phyloP scores from a whole-genome alignment of 202 grass and related monocot genomes.

The Miscanthus sacchariflorus region DNA sequence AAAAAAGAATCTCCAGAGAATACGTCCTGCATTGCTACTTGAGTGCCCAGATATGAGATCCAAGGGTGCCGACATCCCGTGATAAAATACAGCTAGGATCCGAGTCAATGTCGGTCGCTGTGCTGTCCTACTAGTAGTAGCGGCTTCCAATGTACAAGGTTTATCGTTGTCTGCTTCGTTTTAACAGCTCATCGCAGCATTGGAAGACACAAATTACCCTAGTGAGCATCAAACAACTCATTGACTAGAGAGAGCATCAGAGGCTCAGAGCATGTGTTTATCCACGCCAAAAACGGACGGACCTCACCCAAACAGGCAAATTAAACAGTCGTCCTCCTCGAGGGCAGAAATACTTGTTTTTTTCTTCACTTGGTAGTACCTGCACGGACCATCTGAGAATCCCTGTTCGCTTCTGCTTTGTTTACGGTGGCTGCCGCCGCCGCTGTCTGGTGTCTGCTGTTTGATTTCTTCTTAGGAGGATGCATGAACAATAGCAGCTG shows the following conservation, averaged over 20 bases:
- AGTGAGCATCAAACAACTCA: neutral
- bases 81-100: too few relatives aligned
- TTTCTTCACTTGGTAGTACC: constrained; percentile 11
- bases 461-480: too few relatives aligned
- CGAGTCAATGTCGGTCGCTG: too few relatives aligned
- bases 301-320: neutral
- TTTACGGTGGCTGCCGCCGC: too few relatives aligned
- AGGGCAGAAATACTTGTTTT: neutral
- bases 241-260: neutral
- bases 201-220: neutral
- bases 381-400: constrained; percentile 4
- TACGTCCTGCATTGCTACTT: neutral
- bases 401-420: too few relatives aligned
- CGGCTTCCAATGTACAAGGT: too few relatives aligned
- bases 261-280: neutral
- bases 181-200: neutral
- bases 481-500: too few relatives aligned
- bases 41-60: too few relatives aligned
- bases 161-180: too few relatives aligned
- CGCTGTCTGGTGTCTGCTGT: too few relatives aligned
- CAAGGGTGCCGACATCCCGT: too few relatives aligned
- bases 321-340: neutral
- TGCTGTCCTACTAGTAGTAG: too few relatives aligned
- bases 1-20: neutral
- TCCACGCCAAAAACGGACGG: neutral